Evolutionary conservation across 768 basidiomycete genomes (phyloP).

Genomic region (Arthromyces matolae): DNA sequence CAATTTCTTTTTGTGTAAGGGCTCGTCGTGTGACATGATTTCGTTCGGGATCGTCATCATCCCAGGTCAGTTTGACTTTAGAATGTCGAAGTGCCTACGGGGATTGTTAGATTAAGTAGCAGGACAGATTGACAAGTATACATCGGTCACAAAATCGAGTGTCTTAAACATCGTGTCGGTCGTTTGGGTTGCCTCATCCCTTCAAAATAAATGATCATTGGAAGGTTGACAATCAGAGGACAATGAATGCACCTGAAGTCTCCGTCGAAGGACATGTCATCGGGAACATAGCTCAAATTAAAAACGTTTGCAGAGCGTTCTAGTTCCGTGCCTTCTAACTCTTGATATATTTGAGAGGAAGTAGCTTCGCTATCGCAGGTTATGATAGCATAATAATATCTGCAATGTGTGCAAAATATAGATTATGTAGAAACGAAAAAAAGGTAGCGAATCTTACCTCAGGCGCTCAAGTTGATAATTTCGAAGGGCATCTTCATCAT

Average conservation of each 20-base stretch:
- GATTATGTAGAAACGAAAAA: constrained; percentile 1
- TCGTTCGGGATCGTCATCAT: constrained; percentile 92
- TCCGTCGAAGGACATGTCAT: constrained; percentile 81
- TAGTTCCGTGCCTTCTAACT: constrained; percentile 92
- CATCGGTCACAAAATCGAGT: constrained; percentile 91
- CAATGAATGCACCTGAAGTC: constrained; percentile 55
- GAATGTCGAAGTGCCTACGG: constrained; percentile 91
- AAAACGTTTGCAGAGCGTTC: constrained; percentile 96
- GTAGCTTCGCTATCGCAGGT: constrained; percentile 79
- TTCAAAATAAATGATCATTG: constrained; percentile 25
- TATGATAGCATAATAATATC: constrained; percentile 94
- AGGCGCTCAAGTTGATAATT: constrained; percentile 92
- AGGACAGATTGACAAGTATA: constrained; percentile 36
- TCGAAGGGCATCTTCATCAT: constrained; percentile 83
- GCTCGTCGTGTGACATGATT: constrained; percentile 73
- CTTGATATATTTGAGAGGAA: constrained; percentile 75
- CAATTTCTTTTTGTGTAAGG: constrained; percentile 81
- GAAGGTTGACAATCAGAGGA: neutral
- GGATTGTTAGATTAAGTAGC: neutral
- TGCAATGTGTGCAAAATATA: constrained; percentile 33
- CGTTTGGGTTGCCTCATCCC: constrained; percentile 82
- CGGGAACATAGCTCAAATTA: constrained; percentile 90
- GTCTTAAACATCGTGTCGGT: constrained; percentile 58
- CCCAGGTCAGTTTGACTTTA: constrained; percentile 98
- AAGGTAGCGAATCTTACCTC: constrained; percentile 48